Evolutionary conservation across 306 rosid genomes (phyloP), one percentile per base, ranked within the genome.

Genomic region (Echinosophora koreensis): DNA sequence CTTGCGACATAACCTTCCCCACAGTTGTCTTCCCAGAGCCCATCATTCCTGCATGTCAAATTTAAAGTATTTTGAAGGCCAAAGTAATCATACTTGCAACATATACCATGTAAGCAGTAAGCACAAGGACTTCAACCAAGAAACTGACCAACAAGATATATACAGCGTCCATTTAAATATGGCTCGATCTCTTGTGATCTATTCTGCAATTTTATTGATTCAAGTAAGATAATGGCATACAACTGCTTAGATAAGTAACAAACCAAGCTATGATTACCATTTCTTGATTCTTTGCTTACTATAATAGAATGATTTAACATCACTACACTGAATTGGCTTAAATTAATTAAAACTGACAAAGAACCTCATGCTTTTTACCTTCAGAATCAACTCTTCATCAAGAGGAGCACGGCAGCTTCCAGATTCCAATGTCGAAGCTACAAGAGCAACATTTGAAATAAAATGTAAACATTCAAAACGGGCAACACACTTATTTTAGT

Each of bases 21-120:
- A 95, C 91, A 12, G 99, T 95, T 39, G 99, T 95, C 88, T 95
- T 95, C 78, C 99, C 99, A 55, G 99, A 95, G 54, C 99, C 99
- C 99, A 92, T 95, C 99, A 95, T 95, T 84, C 99, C 99, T 95
- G 88, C 85, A 82, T 75, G 71, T 76, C 80, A 71, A 66, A 77
- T 73, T 63, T 32, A 55, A 55, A 64, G 46, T 68, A 81, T 54
- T 76, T 79, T 30, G 63, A 77, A 75, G 74, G 60, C 57, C 42
- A 63, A 46, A 34, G 55, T 63, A 67, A 76, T 67, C 59, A 47
- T 12, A 65, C 59, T 55, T 72, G 17, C 55, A 77, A 49, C 50
- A 38, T 34, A 76, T 71, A 77, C 30, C 39, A 51, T 15, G 65
- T 56, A 83, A 82, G 71, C 34, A 69, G 65, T 56, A 83, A 81